phyloP scores from a whole-genome alignment of 768 basidiomycete genomes.

The Mycena pura region DNA sequence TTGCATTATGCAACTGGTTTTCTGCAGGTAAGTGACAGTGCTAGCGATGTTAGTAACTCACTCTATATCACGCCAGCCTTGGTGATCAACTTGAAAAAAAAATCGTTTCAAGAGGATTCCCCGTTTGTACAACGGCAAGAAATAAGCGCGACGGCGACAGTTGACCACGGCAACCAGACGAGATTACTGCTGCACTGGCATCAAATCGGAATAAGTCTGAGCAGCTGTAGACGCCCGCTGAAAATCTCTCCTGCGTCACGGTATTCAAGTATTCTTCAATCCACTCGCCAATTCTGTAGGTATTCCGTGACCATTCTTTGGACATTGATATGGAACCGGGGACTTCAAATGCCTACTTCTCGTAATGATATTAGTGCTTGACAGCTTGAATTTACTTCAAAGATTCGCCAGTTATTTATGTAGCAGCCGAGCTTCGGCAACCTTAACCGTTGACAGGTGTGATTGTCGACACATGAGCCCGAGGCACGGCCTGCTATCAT shows the following conservation, averaged over 20 bases:
- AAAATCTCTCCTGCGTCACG: neutral
- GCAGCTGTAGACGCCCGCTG: neutral
- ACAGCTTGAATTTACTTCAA: neutral
- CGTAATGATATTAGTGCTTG: neutral
- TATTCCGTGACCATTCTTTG: neutral
- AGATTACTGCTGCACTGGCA: neutral
- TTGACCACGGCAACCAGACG: neutral
- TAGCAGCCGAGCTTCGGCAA: neutral
- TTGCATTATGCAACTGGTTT: no score
- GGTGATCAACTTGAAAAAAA: no score
- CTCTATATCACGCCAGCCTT: neutral
- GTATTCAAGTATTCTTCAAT: neutral
- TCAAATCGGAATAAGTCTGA: neutral
- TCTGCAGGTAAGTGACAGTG: no score
- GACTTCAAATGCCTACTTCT: neutral
- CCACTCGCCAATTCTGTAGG: neutral
- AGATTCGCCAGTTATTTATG: neutral
- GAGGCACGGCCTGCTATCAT: neutral
- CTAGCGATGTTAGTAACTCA: no score
- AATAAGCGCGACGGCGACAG: neutral
- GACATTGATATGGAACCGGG: neutral
- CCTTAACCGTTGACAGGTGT: neutral
- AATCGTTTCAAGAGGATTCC: neutral
- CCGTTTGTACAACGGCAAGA: neutral
- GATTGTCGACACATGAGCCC: neutral